Evolutionary conservation across 176 grass and related monocot genomes (phyloP).

Genomic region (Hordeum marinum): DNA sequence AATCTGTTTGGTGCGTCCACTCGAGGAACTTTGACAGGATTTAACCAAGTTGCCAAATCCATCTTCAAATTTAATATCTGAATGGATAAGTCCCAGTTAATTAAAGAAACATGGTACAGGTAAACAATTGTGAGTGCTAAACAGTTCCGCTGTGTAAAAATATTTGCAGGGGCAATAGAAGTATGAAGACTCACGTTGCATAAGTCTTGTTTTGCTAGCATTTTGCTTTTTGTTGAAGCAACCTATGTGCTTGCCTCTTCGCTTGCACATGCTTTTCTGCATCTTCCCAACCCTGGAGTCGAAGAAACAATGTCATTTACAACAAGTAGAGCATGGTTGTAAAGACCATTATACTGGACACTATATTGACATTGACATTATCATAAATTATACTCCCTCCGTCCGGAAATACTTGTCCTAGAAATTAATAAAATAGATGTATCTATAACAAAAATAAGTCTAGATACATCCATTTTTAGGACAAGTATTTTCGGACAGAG

Average conservation of each 20-base stretch:
- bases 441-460: too few species aligned
- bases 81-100: not conserved
- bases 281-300: not conserved
- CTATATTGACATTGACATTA: too few species aligned
- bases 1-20: not conserved
- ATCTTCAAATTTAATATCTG: not conserved
- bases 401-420: too few species aligned
- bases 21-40: not conserved
- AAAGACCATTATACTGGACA: not conserved
- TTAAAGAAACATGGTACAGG: not conserved
- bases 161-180: not conserved
- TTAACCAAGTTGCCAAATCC: not conserved
- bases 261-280: not conserved
- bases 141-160: not conserved
- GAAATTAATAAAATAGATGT: too few species aligned
- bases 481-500: too few species aligned
- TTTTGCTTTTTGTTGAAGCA: not conserved
- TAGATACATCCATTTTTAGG: too few species aligned
- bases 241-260: not conserved
- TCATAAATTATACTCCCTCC: too few species aligned
- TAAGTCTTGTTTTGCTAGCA: not conserved
- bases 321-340: not conserved
- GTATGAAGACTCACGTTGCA: not conserved
- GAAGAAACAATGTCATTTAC: not conserved
- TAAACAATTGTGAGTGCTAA: not conserved